Percentiles rank a stretch among this genome's conserved stretches.
Evolutionary conservation across 2,329 filamentous ascomycete species (phyloP).

Genomic region (Xylaria sp.): DNA sequence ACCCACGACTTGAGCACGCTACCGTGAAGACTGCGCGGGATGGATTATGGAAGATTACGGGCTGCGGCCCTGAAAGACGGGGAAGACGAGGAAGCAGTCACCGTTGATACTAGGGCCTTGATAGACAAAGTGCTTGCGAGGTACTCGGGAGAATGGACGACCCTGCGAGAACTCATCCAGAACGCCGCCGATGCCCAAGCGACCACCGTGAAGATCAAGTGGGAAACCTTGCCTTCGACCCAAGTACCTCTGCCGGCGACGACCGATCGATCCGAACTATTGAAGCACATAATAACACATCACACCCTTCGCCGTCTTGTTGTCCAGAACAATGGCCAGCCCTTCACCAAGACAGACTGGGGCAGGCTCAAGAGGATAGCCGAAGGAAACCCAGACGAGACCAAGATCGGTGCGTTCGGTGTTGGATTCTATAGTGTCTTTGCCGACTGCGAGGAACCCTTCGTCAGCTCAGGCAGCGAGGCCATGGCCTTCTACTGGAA

Average conservation of each 20-base stretch:
- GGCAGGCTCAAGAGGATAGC: slow-evolving; percentile 92
- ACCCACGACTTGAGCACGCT: slow-evolving; percentile 6
- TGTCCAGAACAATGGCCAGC: slow-evolving; percentile 90
- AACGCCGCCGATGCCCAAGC: slow-evolving; percentile 98
- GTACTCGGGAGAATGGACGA: slow-evolving; percentile 96
- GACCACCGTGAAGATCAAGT: slow-evolving; percentile 87
- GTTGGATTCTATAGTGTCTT: slow-evolving; percentile 99
- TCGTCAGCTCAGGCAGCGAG: slow-evolving; percentile 90
- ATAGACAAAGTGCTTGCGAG: slow-evolving; percentile 98
- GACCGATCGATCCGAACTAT: slow-evolving; percentile 73
- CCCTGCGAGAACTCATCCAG: slow-evolving; percentile 91
- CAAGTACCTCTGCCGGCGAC: slow-evolving; percentile 76
- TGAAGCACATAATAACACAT: slow-evolving; percentile 86
- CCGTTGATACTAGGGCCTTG: slow-evolving; percentile 93
- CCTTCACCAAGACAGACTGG: slow-evolving; percentile 94
- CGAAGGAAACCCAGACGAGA: slow-evolving; percentile 99
- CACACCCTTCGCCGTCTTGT: slow-evolving; percentile 89
- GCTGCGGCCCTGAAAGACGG: slow-evolving; percentile 87
- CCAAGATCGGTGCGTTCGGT: slow-evolving; percentile 98
- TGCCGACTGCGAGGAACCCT: slow-evolving; percentile 96
- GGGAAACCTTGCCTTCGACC: slow-evolving; percentile 88
- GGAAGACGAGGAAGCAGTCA: slow-evolving; percentile 95
- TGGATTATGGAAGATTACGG: slow-evolving; percentile 81
- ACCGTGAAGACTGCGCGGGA: slow-evolving; percentile 50
- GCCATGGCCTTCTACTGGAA: slow-evolving; percentile 99